Evolutionary conservation across 805 yeast genomes (phyloP), one percentile per base, ranked within the genome.

Genomic region (Candida alai): DNA sequence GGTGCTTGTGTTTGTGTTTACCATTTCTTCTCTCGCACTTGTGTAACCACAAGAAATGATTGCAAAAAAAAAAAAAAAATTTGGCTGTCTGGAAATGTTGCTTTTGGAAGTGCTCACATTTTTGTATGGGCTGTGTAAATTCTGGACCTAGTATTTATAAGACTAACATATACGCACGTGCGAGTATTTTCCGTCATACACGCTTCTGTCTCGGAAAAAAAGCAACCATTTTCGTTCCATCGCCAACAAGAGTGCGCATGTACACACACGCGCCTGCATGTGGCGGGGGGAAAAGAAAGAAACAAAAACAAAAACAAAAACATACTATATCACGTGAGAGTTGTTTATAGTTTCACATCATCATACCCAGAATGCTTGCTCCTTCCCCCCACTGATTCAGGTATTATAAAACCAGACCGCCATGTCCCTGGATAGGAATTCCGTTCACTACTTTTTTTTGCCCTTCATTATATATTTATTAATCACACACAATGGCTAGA

Each of bases 401-500:
- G 15, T 16, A 26, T 16, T 26, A 26, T 26, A 26, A 26, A 26
- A 26, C 19, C 19, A 6, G 28, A 26, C 28, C 28, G 19, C 28
- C 15, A 14, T n/a, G n/a, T n/a, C n/a, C n/a, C n/a, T n/a, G n/a
- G n/a, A n/a, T 26, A 16, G 11, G 8, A 26, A 14, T 26, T 14
- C 17, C 7, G n/a, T 21, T 14, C 3, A 6, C 11, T 26, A 5
- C 16, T 26, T 26, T 26, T 26, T 4, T n/a, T n/a, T n/a, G 10
- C 9, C 3, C 15, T 13, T 13, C 28, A 26, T 11, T 19, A 26
- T 18, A 15, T 28, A n/a, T 34, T 21, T 18, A 24, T 19, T 28
- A 19, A 33, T 39, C 43, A 29, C 22, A 11, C 41, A 51, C 36
- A 37, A 66, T 66, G 73, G 73, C 73, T 50, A 66, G 73, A 66